Base-by-base conservation (phyloP, 2,329 filamentous ascomycete species). In the Claviceps humidiphila region DNA sequence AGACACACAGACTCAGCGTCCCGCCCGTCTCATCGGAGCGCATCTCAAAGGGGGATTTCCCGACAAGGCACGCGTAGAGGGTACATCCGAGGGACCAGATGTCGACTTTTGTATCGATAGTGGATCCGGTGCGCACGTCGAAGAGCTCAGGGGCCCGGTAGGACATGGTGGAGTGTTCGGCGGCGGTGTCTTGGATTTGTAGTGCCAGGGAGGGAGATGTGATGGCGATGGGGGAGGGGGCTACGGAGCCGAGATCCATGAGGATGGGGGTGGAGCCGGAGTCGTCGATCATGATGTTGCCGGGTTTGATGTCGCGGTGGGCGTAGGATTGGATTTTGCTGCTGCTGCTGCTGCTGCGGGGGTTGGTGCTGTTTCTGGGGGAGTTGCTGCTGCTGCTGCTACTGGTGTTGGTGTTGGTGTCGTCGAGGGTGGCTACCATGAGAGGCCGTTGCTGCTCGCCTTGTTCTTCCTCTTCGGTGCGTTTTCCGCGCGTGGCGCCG, bases 221-320 rank as follows among this genome's bases (percentile, higher is more conserved):
- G 59, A 97, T 91, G 26, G 87, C 81, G 53, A 89, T 87, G 1
- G 93, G 93, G 2, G 88, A 89, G 17, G 86, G 86, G 42, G 89
- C 85, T 53, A 98, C 76, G 53, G 89, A 96, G 57, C 93, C 93
- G 24, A 98, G 82, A 66, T 98, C 93, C 93, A 98, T 98, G 39
- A 98, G 79, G 61, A 98, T 93, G 2, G 93, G 91, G 34, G 83
- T 84, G 54, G 82, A 79, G 59, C 93, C 93, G 61, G 89, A 82
- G 66, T 97, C 91, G 58, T 87, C 85, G 59, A 98, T 95, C 93
- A 98, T 98, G 64, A 98, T 95, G 71, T 98, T 98, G 54, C 89
- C 80, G 61, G 93, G 93, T 69, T 98, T 98, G 67, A 98, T 95
- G 69, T 98, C 93, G 59, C 93, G 78, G 69, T 98, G 93, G 56